Conservation (phyloP, 1,284 basidiomycete species). For the Boletus mariae region DNA sequence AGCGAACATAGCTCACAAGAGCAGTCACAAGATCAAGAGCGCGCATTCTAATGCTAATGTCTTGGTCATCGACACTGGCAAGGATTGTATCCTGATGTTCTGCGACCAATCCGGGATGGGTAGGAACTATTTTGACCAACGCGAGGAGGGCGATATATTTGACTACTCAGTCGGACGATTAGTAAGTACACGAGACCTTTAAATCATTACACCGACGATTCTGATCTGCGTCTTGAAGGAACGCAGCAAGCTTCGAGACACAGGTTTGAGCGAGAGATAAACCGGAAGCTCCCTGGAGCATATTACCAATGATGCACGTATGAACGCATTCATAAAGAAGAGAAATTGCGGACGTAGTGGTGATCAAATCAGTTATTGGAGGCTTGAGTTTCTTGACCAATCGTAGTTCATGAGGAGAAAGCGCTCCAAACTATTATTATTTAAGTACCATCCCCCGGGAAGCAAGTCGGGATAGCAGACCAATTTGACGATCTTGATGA, state of each 20-base stretch:
- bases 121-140: conserved; percentile 92
- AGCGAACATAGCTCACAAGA: conserved; percentile 59
- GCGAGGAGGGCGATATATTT: conserved; percentile 96
- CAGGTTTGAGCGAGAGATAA: conserved; percentile 83
- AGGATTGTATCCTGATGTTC: conserved; percentile 93
- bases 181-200: conserved; percentile 15
- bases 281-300: conserved; percentile 83
- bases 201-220: conserved; percentile 60
- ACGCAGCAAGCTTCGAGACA: conserved; percentile 90
- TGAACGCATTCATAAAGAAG: conserved; percentile 97
- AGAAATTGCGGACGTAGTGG: conserved; percentile 93
- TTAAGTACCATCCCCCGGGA: conserved; percentile 5
- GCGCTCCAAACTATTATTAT: conserved; percentile 72
- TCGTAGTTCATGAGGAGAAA: conserved; percentile 90
- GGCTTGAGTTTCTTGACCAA: conserved; percentile 92
- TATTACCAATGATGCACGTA: conserved; percentile 95
- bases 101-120: conserved; percentile 87
- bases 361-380: conserved; percentile 92
- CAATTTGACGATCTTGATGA: conserved; percentile 98
- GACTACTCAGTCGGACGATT: conserved; percentile 49
- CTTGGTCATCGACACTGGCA: conserved; percentile 86
- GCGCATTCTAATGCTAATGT: conserved; percentile 93
- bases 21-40: conserved; percentile 92
- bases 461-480: conserved; percentile 41
- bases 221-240: conserved; percentile 91